Evolutionary conservation across 495 filamentous ascomycete species (phyloP).

Genomic region (Trichoderma gamsii): DNA sequence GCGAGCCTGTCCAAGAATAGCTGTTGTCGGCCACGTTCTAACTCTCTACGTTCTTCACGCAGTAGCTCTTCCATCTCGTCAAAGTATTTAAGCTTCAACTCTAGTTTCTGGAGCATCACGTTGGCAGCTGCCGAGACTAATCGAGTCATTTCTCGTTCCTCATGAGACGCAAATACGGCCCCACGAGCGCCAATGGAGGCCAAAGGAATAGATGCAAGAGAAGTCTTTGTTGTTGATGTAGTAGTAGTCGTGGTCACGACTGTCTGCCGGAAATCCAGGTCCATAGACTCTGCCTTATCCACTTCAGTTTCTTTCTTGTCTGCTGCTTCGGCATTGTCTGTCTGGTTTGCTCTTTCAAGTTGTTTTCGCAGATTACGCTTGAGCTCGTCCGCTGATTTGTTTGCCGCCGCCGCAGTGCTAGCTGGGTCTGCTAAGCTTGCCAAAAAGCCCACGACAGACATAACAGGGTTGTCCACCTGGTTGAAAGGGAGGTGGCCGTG

Average conservation of each 20-base stretch:
- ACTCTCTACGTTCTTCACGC: constrained; percentile 84
- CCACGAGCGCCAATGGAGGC: constrained; percentile 79
- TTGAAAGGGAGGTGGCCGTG: constrained; percentile 76
- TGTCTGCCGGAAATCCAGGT: constrained; percentile 44
- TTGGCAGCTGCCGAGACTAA: constrained; percentile 84
- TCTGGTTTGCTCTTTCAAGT: constrained; percentile 59
- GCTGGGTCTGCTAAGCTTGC: constrained; percentile 81
- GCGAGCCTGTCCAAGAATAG: constrained; percentile 85
- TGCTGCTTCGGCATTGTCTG: constrained; percentile 25
- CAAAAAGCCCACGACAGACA: constrained; percentile 90
- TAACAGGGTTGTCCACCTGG: constrained; percentile 86
- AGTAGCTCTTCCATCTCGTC: constrained; percentile 89
- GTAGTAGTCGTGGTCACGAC: constrained; percentile 37
- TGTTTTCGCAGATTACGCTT: constrained; percentile 65
- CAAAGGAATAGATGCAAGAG: constrained; percentile 70
- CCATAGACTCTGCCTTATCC: constrained; percentile 56
- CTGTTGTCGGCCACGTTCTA: constrained; percentile 85
- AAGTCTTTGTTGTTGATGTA: constrained; percentile 48
- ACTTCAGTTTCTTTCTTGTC: constrained; percentile 35
- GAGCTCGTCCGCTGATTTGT: constrained; percentile 77
- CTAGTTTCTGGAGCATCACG: constrained; percentile 73
- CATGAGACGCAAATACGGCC: constrained; percentile 82
- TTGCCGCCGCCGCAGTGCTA: constrained; percentile 82
- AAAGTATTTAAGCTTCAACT: constrained; percentile 85
- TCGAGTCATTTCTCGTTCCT: constrained; percentile 91